Evolutionary conservation across 1,139 yeast genomes (phyloP).

Genomic region (Geotrichum macrosporum): DNA sequence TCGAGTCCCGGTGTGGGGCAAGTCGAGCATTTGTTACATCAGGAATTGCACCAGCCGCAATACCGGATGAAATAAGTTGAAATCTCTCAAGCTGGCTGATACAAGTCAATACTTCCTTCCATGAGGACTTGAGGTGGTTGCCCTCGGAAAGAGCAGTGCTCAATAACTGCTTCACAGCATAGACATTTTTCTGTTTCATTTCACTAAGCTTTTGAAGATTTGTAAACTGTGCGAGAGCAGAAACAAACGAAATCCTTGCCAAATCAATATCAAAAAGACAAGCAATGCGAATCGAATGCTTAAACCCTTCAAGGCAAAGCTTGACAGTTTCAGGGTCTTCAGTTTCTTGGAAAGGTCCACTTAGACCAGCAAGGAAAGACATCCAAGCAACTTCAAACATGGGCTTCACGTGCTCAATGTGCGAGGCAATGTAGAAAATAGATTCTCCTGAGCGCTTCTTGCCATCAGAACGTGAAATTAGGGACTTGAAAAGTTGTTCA

Average conservation of each 20-base stretch:
- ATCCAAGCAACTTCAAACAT: slow-evolving; percentile 95
- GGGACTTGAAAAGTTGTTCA: slow-evolving; percentile 71
- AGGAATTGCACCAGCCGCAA: slow-evolving; percentile 79
- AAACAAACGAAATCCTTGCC: slow-evolving; percentile 86
- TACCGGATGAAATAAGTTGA: slow-evolving; percentile 84
- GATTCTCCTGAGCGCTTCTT: slow-evolving; percentile 33
- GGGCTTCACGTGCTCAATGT: slow-evolving; percentile 85
- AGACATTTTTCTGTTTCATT: slow-evolving; percentile 75
- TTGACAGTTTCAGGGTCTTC: slow-evolving; percentile 71
- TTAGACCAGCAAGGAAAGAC: slow-evolving; percentile 90
- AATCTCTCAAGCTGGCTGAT: slow-evolving; percentile 88
- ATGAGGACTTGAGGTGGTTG: slow-evolving; percentile 60
- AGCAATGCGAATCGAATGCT: slow-evolving; percentile 74
- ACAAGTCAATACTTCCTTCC: slow-evolving; percentile 79
- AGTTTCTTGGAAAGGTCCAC: slow-evolving; percentile 87
- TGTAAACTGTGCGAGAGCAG: slow-evolving; percentile 85
- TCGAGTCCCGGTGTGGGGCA: slow-evolving; percentile 45
- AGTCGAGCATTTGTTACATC: slow-evolving; percentile 75
- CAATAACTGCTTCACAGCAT: slow-evolving; percentile 69
- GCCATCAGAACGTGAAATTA: slow-evolving; percentile 46
- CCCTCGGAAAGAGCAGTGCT: slow-evolving; percentile 81
- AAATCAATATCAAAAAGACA: slow-evolving; percentile 79
- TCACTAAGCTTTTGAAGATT: slow-evolving; percentile 76
- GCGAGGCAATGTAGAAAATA: slow-evolving; percentile 59
- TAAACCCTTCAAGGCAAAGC: slow-evolving; percentile 77